A percentile compares a stretch with the other conserved stretches of the same genome.
Conservation (phyloP, 257 asterid genomes). For the Solanum rostratum region DNA sequence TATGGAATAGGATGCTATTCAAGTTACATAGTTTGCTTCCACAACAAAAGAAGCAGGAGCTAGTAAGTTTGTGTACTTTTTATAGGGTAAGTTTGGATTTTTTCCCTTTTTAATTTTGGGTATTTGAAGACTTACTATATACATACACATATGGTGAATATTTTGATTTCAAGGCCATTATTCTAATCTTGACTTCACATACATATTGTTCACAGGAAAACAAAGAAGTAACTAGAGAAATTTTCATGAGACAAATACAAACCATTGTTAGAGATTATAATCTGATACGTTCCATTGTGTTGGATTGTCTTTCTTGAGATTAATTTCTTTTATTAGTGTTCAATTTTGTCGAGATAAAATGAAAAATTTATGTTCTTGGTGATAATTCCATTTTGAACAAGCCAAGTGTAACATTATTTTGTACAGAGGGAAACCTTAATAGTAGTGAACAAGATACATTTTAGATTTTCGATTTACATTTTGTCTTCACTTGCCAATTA, state of each 20-base stretch:
- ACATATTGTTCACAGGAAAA: conserved; percentile 32
- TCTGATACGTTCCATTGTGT: conserved; percentile 30
- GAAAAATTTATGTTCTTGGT: background rate
- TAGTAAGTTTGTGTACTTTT: conserved; percentile 26
- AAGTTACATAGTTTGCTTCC: conserved; percentile 45
- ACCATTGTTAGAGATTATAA: conserved; percentile 35
- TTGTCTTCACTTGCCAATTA: no score
- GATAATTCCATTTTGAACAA: background rate
- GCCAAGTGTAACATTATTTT: conserved; percentile 1
- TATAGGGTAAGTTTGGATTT: conserved; percentile 27
- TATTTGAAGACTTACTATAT: background rate
- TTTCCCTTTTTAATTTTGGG: background rate
- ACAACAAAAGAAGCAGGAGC: conserved; percentile 23
- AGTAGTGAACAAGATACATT: background rate
- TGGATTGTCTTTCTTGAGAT: conserved; percentile 36
- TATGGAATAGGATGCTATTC: conserved; percentile 10
- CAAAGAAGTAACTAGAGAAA: conserved; percentile 25
- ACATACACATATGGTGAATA: background rate
- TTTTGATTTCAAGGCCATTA: background rate
- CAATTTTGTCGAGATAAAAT: conserved; percentile 12
- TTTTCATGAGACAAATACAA: conserved; percentile 33
- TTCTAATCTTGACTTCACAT: background rate
- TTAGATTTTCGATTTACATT: no score
- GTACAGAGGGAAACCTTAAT: conserved; percentile 14
- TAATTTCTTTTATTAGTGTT: conserved; percentile 9